These are phyloP conservation scores for Cordyceps pruinosa DNA, from an alignment of 2,329 filamentous ascomycete species.

Conservation along the genomic window DNA sequence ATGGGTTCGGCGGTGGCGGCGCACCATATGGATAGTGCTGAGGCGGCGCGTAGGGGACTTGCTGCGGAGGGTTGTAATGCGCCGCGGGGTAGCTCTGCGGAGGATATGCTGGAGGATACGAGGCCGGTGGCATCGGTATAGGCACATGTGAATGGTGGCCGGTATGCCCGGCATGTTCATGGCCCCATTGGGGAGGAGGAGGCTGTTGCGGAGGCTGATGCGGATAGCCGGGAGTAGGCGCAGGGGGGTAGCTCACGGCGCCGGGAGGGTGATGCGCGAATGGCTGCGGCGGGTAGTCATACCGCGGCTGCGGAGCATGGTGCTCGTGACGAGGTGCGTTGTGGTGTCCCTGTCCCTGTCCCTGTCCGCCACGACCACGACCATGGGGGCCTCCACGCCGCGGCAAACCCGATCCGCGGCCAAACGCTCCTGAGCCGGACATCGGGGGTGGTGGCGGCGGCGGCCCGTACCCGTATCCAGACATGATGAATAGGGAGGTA, in stretches of 20 bases:
- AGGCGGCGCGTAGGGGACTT: slow-evolving; percentile 36
- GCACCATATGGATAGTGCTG: slow-evolving; percentile 34
- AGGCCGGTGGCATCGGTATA: slow-evolving; percentile 42
- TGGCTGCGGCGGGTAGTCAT: slow-evolving; percentile 37
- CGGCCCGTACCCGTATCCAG: slow-evolving; percentile 47
- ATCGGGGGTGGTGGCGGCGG: slow-evolving; percentile 41
- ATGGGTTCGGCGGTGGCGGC: slow-evolving; percentile 28
- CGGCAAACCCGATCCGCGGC: slow-evolving; percentile 26
- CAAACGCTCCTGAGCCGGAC: slow-evolving; percentile 28
- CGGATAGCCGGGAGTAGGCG: slow-evolving; percentile 30
- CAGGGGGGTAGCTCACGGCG: slow-evolving; percentile 28
- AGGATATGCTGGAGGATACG: slow-evolving; percentile 54
- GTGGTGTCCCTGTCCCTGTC: slow-evolving; percentile 35
- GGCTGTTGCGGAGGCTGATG: slow-evolving; percentile 29
- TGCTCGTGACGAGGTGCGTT: slow-evolving; percentile 34
- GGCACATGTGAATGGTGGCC: slow-evolving; percentile 38
- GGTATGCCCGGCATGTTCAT: slow-evolving; percentile 32
- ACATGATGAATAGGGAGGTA: slow-evolving; percentile 28
- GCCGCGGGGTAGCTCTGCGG: slow-evolving; percentile 43
- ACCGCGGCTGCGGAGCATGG: slow-evolving; percentile 30
- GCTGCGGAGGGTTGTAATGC: slow-evolving; percentile 33
- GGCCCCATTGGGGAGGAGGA: slow-evolving; percentile 32
- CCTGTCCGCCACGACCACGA: slow-evolving; percentile 33
- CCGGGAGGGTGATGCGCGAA: slow-evolving; percentile 26
- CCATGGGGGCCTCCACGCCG: slow-evolving; percentile 22